Conservation (phyloP, 768 basidiomycete genomes). For the Lyophyllum semitale region DNA sequence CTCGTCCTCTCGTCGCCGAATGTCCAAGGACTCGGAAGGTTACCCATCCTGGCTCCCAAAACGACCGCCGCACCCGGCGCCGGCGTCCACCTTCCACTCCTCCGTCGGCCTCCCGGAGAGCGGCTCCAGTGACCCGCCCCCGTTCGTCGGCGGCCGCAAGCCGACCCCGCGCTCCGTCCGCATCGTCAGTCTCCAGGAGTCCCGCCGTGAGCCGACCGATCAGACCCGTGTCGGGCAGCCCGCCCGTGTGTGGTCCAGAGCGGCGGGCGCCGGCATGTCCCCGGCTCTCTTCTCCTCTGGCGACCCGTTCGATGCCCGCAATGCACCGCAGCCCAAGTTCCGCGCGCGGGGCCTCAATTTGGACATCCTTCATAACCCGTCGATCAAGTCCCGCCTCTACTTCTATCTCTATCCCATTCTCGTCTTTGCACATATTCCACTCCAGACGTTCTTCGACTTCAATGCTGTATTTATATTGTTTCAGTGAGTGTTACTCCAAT, state of each 20-base stretch:
- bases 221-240: conserved; percentile 45
- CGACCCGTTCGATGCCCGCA: conserved; percentile 29
- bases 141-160: conserved; percentile 63
- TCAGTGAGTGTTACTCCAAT: conserved; percentile 58
- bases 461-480: conserved; percentile 83
- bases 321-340: conserved; percentile 65
- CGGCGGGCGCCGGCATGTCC: conserved; percentile 44
- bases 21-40: conserved; percentile 56
- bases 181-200: conserved; percentile 71
- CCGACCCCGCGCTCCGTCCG: conserved; percentile 81
- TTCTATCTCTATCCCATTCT: conserved; percentile 74
- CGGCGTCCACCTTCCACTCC: conserved; percentile 68
- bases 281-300: conserved; percentile 46
- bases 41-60: conserved; percentile 87
- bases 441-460: conserved; percentile 88
- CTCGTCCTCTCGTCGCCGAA: conserved; percentile 31
- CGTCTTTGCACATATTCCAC: conserved; percentile 68
- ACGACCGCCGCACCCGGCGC: conserved; percentile 75
- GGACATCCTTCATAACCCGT: conserved; percentile 66
- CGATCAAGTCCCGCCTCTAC: conserved; percentile 53
- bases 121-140: conserved; percentile 31
- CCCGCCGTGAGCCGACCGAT: conserved; percentile 51
- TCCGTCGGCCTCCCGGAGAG: conserved; percentile 43
- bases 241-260: conserved; percentile 60
- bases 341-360: conserved; percentile 67